phyloP scores from a whole-genome alignment of 176 grass and related monocot genomes.

The Guadua angustifolia region DNA sequence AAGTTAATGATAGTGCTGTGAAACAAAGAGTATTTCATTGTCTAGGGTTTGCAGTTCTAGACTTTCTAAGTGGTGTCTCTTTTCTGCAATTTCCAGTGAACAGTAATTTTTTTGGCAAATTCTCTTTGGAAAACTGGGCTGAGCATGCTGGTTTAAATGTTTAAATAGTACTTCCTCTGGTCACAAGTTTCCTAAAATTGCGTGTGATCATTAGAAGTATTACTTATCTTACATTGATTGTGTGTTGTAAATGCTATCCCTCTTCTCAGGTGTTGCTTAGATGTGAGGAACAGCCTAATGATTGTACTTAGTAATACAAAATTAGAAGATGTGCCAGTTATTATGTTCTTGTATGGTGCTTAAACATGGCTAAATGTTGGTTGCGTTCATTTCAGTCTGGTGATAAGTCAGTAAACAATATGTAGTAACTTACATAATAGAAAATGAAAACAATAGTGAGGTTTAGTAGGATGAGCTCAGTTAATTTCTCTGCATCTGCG shows the following conservation, averaged over 20 bases:
- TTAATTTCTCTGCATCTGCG: neutral
- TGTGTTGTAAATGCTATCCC: no score
- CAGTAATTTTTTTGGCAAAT: neutral
- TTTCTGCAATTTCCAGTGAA: conserved; percentile 1
- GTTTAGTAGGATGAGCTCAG: neutral
- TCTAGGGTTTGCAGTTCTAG: neutral
- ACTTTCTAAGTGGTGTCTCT: no score
- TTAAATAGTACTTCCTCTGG: no score
- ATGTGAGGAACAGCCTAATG: neutral
- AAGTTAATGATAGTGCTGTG: neutral
- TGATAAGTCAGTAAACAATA: neutral
- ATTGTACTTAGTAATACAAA: no score
- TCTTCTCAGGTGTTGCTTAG: neutral
- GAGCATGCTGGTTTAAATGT: no score
- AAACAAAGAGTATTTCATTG: conserved; percentile 27
- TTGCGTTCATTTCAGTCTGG: neutral
- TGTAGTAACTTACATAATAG: neutral
- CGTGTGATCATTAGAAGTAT: no score
- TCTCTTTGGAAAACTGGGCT: neutral
- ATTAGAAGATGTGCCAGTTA: neutral
- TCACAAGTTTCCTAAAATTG: neutral
- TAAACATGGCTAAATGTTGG: neutral
- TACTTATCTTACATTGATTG: no score
- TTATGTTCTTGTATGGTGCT: neutral
- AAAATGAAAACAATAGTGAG: neutral